These are phyloP conservation scores for Ophiostoma triangulosporum DNA, from an alignment of 2,329 filamentous ascomycete genomes.

Conservation along the genomic window DNA sequence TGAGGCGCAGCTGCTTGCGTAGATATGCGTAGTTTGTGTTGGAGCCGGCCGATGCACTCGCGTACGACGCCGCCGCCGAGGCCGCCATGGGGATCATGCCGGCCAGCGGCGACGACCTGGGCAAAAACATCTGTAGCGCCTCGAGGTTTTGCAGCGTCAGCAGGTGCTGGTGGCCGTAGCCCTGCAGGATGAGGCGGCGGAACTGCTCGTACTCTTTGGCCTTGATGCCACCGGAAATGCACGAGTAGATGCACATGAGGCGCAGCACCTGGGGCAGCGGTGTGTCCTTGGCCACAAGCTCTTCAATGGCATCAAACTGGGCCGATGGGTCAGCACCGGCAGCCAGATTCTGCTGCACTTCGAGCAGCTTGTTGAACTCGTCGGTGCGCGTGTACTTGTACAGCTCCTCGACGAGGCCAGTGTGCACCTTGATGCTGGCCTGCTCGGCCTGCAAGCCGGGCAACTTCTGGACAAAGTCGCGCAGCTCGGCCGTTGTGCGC, in stretches of 20 bases:
- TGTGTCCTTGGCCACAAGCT: constrained; percentile 80
- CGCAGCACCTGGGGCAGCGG: constrained; percentile 72
- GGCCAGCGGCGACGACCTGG: constrained; percentile 63
- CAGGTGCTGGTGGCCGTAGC: constrained; percentile 89
- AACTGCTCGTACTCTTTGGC: constrained; percentile 82
- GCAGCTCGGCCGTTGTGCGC: constrained; percentile 80
- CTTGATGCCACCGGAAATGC: constrained; percentile 76
- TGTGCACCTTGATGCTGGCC: constrained; percentile 82
- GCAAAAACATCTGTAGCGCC: constrained; percentile 73
- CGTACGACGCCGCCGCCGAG: constrained; percentile 22
- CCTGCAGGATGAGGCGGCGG: constrained; percentile 74
- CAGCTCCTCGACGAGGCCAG: constrained; percentile 84
- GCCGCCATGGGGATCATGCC: constrained; percentile 67
- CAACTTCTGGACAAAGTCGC: constrained; percentile 88
- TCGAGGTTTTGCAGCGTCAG: constrained; percentile 80
- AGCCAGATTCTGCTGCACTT: constrained; percentile 91
- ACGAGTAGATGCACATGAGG: constrained; percentile 81
- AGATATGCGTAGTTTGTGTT: constrained; percentile 87
- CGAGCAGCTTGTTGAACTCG: constrained; percentile 73
- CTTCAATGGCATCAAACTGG: constrained; percentile 83
- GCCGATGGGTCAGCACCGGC: constrained; percentile 79
- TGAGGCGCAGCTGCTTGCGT: constrained; percentile 73
- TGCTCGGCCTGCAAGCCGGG: constrained; percentile 89
- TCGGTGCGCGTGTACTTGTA: constrained; percentile 86
- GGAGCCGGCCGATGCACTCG: constrained; percentile 30